A percentile compares a stretch with the other conserved stretches of the same genome.
These are phyloP conservation scores for Ogataea saltuana DNA, from an alignment of 805 yeast genomes.

Conservation along the genomic window DNA sequence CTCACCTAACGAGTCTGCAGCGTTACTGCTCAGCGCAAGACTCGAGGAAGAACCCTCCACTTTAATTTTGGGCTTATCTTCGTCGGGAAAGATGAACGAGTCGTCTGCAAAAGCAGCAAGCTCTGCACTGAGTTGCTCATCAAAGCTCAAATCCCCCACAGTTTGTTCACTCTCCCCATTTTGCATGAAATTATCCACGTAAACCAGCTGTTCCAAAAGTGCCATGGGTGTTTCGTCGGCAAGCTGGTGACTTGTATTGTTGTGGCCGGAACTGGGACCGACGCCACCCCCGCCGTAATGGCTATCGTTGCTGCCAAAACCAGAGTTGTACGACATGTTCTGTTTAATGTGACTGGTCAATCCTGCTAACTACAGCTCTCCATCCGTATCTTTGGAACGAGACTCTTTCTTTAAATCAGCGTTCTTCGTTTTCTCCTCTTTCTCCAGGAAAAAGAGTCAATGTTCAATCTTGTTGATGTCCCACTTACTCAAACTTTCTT, in stretches of 20 bases:
- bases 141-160: constrained; percentile 42
- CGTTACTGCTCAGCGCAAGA: constrained; percentile 8
- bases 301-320: constrained; percentile 1
- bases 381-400: too few relatives aligned
- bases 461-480: background rate
- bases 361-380: too few relatives aligned
- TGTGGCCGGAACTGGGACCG: background rate
- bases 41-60: constrained; percentile 13
- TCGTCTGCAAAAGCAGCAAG: constrained; percentile 83
- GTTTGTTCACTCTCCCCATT: constrained; percentile 40
- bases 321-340: constrained; percentile 7
- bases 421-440: too few relatives aligned
- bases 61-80: constrained; percentile 58
- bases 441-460: background rate
- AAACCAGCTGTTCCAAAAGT: constrained; percentile 73
- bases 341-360: too few relatives aligned
- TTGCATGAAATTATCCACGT: constrained; percentile 74
- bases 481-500: background rate
- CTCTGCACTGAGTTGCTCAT: constrained; percentile 59
- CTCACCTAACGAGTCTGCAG: background rate
- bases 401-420: too few relatives aligned
- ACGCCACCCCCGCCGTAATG: background rate
- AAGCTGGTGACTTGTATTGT: constrained; percentile 7
- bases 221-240: constrained; percentile 42
- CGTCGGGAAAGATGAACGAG: constrained; percentile 78